Evolutionary conservation across 768 basidiomycete genomes (phyloP).

Genomic region (Guyanaporus albipodus): DNA sequence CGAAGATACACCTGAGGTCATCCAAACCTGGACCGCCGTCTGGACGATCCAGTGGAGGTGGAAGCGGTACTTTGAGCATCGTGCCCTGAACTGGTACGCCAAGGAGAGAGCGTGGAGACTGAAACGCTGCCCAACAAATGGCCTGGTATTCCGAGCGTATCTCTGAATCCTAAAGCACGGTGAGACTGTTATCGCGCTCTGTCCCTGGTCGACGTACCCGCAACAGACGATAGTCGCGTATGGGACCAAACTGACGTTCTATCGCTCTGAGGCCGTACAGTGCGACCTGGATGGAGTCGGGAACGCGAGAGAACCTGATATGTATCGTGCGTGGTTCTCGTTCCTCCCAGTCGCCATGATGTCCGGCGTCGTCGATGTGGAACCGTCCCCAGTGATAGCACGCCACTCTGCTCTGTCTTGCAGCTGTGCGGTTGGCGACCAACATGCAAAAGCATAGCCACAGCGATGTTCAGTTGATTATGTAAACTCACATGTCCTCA

Average conservation of each 20-base stretch:
- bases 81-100: conserved; percentile 33
- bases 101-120: conserved; percentile 38
- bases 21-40: conserved; percentile 34
- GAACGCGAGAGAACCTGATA: conserved; percentile 39
- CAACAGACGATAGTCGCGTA: conserved; percentile 41
- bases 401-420: conserved; percentile 1
- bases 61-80: conserved; percentile 30
- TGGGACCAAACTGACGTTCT: conserved; percentile 50
- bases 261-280: conserved; percentile 50
- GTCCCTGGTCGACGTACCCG: conserved; percentile 33
- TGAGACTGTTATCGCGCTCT: not conserved
- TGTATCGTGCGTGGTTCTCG: conserved; percentile 29
- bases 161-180: conserved; percentile 42
- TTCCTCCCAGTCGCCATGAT: conserved; percentile 16
- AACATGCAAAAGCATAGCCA: conserved; percentile 22
- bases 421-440: conserved; percentile 6
- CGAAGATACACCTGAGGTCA: conserved; percentile 30
- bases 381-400: conserved; percentile 11
- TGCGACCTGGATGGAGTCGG: conserved; percentile 47
- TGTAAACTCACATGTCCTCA: conserved; percentile 20
- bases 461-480: conserved; percentile 9
- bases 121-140: conserved; percentile 43
- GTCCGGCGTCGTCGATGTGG: conserved; percentile 23
- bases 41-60: conserved; percentile 14
- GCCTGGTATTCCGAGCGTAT: conserved; percentile 40